These are phyloP conservation scores for Psilocybe tampanensis DNA, from an alignment of 768 basidiomycete genomes.

Conservation along the genomic window DNA sequence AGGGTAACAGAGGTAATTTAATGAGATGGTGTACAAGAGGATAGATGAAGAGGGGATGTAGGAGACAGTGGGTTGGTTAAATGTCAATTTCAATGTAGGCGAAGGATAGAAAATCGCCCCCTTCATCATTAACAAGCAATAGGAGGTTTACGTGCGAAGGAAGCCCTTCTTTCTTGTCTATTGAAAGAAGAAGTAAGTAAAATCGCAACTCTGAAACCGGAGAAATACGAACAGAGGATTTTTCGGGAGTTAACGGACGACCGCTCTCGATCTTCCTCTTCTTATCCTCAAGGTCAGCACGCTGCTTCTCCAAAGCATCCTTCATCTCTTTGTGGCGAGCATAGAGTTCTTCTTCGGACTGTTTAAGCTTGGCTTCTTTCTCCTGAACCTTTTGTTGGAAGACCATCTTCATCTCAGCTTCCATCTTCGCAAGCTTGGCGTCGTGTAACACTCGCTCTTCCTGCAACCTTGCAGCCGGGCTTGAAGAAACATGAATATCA, in stretches of 20 bases:
- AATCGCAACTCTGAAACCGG: conserved; percentile 11
- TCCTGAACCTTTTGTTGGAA: conserved; percentile 99
- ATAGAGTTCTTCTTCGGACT: conserved; percentile 98
- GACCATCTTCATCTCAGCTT: conserved; percentile 99
- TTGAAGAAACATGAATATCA: conserved; percentile 31
- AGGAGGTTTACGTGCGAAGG: conserved; percentile 58
- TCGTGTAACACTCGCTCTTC: conserved; percentile 97
- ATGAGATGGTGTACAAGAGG: conserved; percentile 43
- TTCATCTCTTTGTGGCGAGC: conserved; percentile 99
- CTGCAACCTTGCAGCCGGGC: conserved; percentile 93
- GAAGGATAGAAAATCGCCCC: conserved; percentile 25
- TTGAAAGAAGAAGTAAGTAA: conserved; percentile 15
- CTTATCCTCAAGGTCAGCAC: conserved; percentile 95
- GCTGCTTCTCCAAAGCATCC: conserved; percentile 97
- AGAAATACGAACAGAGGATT: conserved; percentile 66
- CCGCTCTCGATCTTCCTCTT: conserved; percentile 95
- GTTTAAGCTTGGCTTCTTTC: conserved; percentile 98
- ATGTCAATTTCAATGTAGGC: conserved; percentile 29
- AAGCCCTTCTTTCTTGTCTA: conserved; percentile 77
- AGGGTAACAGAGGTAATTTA: conserved; percentile 38
- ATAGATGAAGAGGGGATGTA: conserved; percentile 24
- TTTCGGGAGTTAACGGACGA: conserved; percentile 94
- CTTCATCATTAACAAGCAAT: conserved; percentile 25
- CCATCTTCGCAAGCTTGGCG: conserved; percentile 98
- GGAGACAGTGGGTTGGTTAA: conserved; percentile 17